Conservation (phyloP, 257 asterid genomes). For the Lycium ferocissimum region DNA sequence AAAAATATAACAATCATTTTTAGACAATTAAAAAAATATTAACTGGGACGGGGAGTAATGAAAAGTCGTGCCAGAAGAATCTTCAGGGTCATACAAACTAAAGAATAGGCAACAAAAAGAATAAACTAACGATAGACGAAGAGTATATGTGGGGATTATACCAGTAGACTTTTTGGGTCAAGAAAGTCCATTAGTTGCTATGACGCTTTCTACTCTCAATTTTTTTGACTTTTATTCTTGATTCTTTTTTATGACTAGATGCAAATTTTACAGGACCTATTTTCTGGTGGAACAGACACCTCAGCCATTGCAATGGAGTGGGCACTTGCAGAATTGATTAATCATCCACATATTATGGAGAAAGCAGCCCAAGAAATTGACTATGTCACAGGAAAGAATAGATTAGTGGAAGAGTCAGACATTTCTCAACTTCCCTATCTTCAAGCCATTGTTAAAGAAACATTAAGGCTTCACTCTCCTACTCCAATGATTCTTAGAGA, state of each 20-base stretch:
- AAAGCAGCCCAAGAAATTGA: slow-evolving; percentile 66
- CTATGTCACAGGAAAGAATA: slow-evolving; percentile 42
- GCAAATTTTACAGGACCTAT: slow-evolving; percentile 58
- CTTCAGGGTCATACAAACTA: too few relatives aligned
- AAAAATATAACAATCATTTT: too few relatives aligned
- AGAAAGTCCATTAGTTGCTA: too few relatives aligned
- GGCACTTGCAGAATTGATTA: slow-evolving; percentile 79
- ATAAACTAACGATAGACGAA: not conserved
- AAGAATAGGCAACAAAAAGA: too few relatives aligned
- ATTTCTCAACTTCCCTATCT: slow-evolving; percentile 67
- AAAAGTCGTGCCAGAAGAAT: too few relatives aligned
- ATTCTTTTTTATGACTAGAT: not conserved
- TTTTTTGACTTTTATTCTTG: not conserved
- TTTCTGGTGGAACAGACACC: slow-evolving; percentile 79
- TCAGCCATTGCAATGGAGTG: slow-evolving; percentile 79
- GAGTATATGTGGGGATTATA: not conserved
- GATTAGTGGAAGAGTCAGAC: slow-evolving; percentile 67
- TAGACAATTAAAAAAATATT: too few relatives aligned
- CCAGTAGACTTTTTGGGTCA: too few relatives aligned
- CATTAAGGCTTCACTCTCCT: slow-evolving; percentile 76
- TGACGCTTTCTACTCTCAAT: too few relatives aligned
- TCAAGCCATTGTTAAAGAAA: slow-evolving; percentile 73
- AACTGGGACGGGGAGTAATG: too few relatives aligned
- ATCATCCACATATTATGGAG: slow-evolving; percentile 57
- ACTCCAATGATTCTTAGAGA: slow-evolving; percentile 63